A percentile compares a stretch with the other conserved stretches of the same genome.
These are phyloP conservation scores for Colletotrichum higginsianum DNA, from an alignment of 2,329 filamentous ascomycete genomes.

Conservation along the genomic window DNA sequence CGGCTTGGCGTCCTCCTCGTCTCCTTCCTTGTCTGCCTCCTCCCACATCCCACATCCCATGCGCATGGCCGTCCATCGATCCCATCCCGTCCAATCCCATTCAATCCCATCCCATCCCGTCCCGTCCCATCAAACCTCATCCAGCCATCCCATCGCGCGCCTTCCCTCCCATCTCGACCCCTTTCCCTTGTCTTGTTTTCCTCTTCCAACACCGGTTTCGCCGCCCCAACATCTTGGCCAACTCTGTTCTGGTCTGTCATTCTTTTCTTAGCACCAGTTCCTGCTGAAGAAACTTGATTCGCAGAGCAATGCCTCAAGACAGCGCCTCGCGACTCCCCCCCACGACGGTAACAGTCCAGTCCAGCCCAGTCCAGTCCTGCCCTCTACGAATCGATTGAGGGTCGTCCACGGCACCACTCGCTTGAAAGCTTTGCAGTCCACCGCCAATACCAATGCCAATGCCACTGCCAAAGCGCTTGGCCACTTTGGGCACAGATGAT, in stretches of 20 bases:
- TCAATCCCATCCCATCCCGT: not conserved
- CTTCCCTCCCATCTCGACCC: too few species aligned
- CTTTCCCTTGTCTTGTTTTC: too few species aligned
- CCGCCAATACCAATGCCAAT: not conserved
- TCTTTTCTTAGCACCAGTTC: not conserved
- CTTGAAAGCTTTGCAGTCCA: not conserved
- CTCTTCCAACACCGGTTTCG: not conserved
- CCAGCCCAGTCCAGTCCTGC: too few species aligned
- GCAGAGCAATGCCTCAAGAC: too few species aligned
- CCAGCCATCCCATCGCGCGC: too few species aligned
- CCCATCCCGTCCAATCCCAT: not conserved
- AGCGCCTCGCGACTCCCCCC: too few species aligned
- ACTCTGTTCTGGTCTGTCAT: not conserved
- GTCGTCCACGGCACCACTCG: not conserved
- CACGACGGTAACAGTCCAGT: too few species aligned
- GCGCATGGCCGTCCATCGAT: not conserved
- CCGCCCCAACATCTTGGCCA: not conserved
- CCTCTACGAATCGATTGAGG: not conserved
- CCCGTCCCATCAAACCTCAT: not conserved
- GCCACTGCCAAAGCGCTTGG: not conserved
- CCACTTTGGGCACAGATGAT: constrained; percentile 12
- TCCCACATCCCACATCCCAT: constrained; percentile 1
- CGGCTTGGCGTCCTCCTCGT: constrained; percentile 8
- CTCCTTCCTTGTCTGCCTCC: not conserved
- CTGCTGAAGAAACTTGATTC: not conserved